Evolutionary conservation across 176 grass and related monocot genomes (phyloP).

Genomic region (Melocanna baccifera): DNA sequence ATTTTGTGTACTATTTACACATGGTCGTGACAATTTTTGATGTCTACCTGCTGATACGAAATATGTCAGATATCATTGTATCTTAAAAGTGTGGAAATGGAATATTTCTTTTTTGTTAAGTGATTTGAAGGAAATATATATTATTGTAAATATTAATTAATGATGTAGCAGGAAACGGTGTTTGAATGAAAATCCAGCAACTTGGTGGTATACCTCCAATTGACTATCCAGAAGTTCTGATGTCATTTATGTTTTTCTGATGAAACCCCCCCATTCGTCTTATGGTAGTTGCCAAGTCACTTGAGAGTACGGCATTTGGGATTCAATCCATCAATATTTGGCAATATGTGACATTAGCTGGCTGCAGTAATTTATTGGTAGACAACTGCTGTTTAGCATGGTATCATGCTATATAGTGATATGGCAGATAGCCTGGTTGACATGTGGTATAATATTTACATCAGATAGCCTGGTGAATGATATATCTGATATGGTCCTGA

Average conservation of each 20-base stretch:
- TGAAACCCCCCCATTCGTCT: background rate
- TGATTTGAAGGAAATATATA: background rate
- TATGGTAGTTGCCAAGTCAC: background rate
- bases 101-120: background rate
- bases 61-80: background rate
- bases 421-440: background rate
- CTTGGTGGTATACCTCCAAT: background rate
- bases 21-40: background rate
- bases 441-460: background rate
- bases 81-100: background rate
- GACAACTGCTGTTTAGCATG: background rate
- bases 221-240: background rate
- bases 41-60: background rate
- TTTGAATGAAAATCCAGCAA: background rate
- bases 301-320: background rate
- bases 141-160: background rate
- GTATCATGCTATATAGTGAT: background rate
- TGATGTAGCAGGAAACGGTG: background rate
- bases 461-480: constrained; percentile 12
- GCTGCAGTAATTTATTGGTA: background rate
- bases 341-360: background rate
- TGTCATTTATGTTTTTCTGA: background rate
- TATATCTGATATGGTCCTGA: background rate
- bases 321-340: background rate
- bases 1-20: background rate